phyloP scores from a whole-genome alignment of 345 rosid genomes.

The Nasturtium officinale region DNA sequence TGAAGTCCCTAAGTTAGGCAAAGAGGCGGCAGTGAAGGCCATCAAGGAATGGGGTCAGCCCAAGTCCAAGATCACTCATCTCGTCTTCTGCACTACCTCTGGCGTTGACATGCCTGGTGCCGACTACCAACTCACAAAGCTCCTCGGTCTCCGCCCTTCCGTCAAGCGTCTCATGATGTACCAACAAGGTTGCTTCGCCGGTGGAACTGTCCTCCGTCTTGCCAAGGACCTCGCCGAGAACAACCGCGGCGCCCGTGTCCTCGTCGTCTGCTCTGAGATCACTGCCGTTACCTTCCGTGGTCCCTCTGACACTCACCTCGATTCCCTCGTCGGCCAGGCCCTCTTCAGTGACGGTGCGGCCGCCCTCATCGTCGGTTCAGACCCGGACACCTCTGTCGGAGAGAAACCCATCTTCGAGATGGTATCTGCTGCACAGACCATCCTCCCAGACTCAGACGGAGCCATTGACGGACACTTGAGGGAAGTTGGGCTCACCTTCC shows the following conservation, averaged over 20 bases:
- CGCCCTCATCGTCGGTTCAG: slow-evolving; percentile 67
- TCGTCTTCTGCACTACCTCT: slow-evolving; percentile 80
- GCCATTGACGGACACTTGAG: slow-evolving; percentile 73
- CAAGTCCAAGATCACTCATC: slow-evolving; percentile 80
- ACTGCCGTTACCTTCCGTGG: slow-evolving; percentile 85
- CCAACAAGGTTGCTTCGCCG: slow-evolving; percentile 75
- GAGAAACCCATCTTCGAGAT: slow-evolving; percentile 69
- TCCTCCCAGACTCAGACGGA: slow-evolving; percentile 72
- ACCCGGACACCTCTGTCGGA: slow-evolving; percentile 47
- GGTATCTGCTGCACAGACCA: slow-evolving; percentile 69
- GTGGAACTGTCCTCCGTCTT: slow-evolving; percentile 81
- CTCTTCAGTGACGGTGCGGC: slow-evolving; percentile 78
- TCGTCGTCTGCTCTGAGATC: slow-evolving; percentile 76
- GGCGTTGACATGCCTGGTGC: slow-evolving; percentile 97
- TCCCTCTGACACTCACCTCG: slow-evolving; percentile 66
- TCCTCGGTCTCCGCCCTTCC: slow-evolving; percentile 74
- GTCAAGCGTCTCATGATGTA: slow-evolving; percentile 78
- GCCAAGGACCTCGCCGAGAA: slow-evolving; percentile 86
- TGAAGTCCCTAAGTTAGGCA: slow-evolving; percentile 77
- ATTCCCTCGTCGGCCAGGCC: slow-evolving; percentile 72
- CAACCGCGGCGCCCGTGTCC: slow-evolving; percentile 77
- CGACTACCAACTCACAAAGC: slow-evolving; percentile 87
- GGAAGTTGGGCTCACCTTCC: slow-evolving; percentile 73
- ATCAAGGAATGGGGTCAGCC: slow-evolving; percentile 89
- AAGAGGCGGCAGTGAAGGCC: slow-evolving; percentile 76